Evolutionary conservation across 306 rosid species (phyloP), one percentile per base, ranked within the genome.

Genomic region (Crotalaria pallida): DNA sequence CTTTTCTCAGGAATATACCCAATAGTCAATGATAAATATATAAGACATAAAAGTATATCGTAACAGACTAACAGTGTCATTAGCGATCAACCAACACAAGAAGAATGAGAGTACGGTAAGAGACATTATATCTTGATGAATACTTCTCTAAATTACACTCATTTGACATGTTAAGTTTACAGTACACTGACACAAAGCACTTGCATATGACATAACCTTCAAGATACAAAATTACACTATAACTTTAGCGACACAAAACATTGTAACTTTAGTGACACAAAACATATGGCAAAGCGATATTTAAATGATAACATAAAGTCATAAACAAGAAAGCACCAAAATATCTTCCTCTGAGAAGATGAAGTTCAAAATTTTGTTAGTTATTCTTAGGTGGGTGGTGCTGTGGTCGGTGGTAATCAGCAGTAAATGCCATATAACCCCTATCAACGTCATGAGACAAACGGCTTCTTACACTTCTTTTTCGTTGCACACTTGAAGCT

Each of bases 361-460:
- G 18, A 51, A 63, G 57, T 62, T 38, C 2, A 61, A 33, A 31
- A 52, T 26, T 40, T 52, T 58, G 41, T 67, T 63, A 52, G 75
- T 86, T 86, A 73, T 86, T 84, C 85, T 81, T 81, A 3, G 91
- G 91, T 16, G 88, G 88, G 61, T 84, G 91, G 61, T 84, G 88
- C 49, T 65, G 75, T 36, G 88, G 86, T 51, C 75, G 75, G 45
- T 50, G 75, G 64, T 86, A 86, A 72, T 86, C 91, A 24, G 88
- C 84, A 41, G 63, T 81, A 41, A 86, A 81, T 34, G 84, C 83
- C 29, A 81, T 55, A 31, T 74, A 60, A 31, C 77, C 86, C 7
- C 22, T 64, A 22, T 77, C 67, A 23, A 21, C 34, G 53, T 68
- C 74, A 12, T 75, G 72, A 9, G 65, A 53, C 65, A 48, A 69